Conservation (phyloP, 1,139 yeast genomes). For the Arxiozyma bovina region DNA sequence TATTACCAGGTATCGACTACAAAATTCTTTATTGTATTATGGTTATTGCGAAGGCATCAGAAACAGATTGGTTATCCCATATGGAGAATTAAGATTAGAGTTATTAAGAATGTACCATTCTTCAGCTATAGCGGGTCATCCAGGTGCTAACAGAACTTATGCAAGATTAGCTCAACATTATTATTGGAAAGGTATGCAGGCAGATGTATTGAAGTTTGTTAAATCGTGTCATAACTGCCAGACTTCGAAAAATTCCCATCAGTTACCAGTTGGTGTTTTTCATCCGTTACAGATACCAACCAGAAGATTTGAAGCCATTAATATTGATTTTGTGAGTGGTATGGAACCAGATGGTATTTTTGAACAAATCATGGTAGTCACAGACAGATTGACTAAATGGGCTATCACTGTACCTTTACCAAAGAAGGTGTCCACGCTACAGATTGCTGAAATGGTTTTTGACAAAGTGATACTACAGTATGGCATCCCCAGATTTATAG, state of each 20-base stretch:
- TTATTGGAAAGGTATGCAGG: neutral
- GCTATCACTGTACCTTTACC: neutral
- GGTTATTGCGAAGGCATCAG: neutral
- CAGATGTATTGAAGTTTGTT: neutral
- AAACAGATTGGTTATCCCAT: neutral
- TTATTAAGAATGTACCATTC: neutral
- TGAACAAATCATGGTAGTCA: neutral
- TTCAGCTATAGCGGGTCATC: neutral
- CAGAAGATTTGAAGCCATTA: neutral
- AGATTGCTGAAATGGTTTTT: neutral
- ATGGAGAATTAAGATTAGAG: neutral
- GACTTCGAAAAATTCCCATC: neutral
- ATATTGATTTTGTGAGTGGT: constrained; percentile 3
- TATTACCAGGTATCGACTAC: neutral
- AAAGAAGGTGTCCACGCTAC: neutral
- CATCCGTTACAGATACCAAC: neutral
- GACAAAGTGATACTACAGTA: neutral
- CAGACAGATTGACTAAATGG: constrained; percentile 1
- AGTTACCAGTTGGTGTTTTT: neutral
- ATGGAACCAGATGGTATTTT: neutral
- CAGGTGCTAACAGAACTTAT: neutral
- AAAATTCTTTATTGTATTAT: neutral
- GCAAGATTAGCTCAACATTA: neutral
- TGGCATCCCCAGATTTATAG: neutral
- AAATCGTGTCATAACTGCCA: neutral